Evolutionary conservation across 441 rosid species (phyloP).

Genomic region (Gossypium armourianum): DNA sequence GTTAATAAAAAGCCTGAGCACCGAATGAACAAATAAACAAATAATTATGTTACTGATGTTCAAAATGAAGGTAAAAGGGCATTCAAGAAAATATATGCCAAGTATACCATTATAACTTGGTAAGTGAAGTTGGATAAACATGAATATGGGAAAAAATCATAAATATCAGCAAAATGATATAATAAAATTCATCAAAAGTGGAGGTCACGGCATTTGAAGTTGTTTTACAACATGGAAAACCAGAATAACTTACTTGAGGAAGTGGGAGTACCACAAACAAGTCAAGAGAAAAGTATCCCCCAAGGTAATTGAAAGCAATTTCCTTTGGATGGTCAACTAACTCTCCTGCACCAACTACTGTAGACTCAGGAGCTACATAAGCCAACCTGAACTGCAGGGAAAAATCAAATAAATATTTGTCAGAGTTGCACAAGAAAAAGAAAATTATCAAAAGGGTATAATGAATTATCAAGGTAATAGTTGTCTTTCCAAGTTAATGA

Average conservation of each 20-base stretch:
- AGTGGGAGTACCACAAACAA: conserved; percentile 60
- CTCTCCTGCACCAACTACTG: conserved; percentile 77
- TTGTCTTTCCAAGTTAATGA: background rate
- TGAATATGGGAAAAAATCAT: background rate
- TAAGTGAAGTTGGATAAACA: background rate
- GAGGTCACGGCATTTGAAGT: conserved; percentile 1
- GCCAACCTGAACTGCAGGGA: conserved; percentile 65
- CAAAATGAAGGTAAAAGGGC: background rate
- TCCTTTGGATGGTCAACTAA: conserved; percentile 69
- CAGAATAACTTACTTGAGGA: conserved; percentile 53
- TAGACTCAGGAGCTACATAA: conserved; percentile 69
- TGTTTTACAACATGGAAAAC: background rate
- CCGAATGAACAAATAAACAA: background rate
- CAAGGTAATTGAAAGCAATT: conserved; percentile 56
- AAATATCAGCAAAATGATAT: conserved; percentile 1
- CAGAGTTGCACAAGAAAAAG: background rate
- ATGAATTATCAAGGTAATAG: background rate
- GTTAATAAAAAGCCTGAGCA: background rate
- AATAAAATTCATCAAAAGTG: conserved; percentile 1
- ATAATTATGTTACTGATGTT: background rate
- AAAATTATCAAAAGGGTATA: background rate
- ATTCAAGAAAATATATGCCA: background rate
- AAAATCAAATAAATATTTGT: conserved; percentile 4
- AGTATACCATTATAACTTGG: background rate
- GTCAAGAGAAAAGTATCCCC: conserved; percentile 48